A percentile compares a stretch with the other conserved stretches of the same genome.
Evolutionary conservation across 192 early-diverging fungal species (phyloP).

Genomic region (Mortierella alpina): DNA sequence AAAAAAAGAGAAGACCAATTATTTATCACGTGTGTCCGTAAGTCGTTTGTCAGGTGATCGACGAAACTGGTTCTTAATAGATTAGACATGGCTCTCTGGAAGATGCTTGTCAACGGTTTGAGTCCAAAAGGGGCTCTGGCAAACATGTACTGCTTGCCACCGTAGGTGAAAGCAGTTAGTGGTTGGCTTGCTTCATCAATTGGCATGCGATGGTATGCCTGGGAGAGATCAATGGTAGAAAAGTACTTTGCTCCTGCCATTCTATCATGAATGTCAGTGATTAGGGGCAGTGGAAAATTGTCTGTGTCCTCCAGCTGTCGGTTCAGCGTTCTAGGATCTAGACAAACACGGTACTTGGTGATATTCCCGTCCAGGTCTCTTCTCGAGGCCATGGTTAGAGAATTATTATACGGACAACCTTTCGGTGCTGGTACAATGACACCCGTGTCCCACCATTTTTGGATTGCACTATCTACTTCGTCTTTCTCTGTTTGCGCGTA

Average conservation of each 20-base stretch:
- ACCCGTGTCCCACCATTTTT: not conserved
- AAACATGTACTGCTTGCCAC: constrained; percentile 1
- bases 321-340: not conserved
- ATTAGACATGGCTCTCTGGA: constrained; percentile 9
- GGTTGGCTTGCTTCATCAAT: not conserved
- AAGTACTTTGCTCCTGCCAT: not conserved
- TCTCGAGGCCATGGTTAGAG: not conserved
- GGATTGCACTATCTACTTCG: not conserved
- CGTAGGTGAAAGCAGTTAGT: constrained; percentile 2
- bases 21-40: no score
- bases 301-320: not conserved
- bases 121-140: constrained; percentile 9
- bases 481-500: not conserved
- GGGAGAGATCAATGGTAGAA: not conserved
- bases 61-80: no score
- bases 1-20: no score
- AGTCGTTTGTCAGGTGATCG: no score
- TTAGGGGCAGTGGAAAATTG: not conserved
- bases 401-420: constrained; percentile 4
- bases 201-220: constrained; percentile 2
- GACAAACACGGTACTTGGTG: not conserved
- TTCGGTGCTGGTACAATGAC: not conserved
- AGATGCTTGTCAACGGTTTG: constrained; percentile 5
- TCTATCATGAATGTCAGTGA: not conserved
- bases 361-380: not conserved